Evolutionary conservation across 345 rosid species (phyloP).

Genomic region (Firmiana major): DNA sequence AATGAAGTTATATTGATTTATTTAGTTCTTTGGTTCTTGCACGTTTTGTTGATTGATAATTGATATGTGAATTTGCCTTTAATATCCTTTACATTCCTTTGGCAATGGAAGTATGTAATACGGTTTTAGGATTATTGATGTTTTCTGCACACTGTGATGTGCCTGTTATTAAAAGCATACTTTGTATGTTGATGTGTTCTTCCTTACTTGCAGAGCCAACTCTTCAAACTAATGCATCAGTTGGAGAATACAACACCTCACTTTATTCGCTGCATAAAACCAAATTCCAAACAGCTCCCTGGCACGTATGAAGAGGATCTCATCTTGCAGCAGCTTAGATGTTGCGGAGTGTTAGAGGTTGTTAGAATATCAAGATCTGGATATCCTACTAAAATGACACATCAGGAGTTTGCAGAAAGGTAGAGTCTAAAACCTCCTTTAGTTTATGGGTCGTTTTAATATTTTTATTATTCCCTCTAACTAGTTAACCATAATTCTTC

Average conservation of each 20-base stretch:
- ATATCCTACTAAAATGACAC: constrained; percentile 81
- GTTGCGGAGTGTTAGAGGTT: constrained; percentile 82
- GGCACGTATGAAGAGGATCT: constrained; percentile 62
- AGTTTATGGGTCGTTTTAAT: constrained; percentile 3
- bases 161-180: background rate
- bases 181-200: background rate
- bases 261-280: constrained; percentile 88
- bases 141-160: background rate
- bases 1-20: background rate
- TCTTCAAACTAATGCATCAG: constrained; percentile 80
- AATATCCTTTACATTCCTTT: background rate
- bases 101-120: background rate
- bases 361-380: constrained; percentile 88
- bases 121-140: background rate
- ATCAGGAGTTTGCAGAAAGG: constrained; percentile 87
- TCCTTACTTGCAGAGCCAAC: constrained; percentile 58
- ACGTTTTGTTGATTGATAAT: background rate
- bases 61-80: background rate
- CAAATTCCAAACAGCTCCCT: constrained; percentile 67
- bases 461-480: background rate
- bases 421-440: constrained; percentile 16
- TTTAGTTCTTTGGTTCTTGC: background rate
- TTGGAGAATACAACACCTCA: constrained; percentile 85
- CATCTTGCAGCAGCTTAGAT: constrained; percentile 75
- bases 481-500: constrained; percentile 2